Evolutionary conservation across 2,329 filamentous ascomycete genomes (phyloP), one percentile per base, ranked within the genome.

Genomic region (Apiospora rasikravindrae): DNA sequence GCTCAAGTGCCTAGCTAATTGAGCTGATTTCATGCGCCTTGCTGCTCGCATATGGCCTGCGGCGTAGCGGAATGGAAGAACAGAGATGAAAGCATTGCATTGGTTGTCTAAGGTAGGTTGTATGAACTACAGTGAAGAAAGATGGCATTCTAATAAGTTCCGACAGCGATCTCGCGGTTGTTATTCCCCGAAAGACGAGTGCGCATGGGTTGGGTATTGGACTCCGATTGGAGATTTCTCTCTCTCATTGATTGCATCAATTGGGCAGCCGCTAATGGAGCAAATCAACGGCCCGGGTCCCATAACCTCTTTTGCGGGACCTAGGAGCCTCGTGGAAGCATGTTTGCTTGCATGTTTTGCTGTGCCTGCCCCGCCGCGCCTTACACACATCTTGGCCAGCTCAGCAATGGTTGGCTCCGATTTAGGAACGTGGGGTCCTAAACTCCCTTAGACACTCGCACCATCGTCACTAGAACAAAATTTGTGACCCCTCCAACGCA

Each of bases 351-450:
- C 37, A 64, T 64, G 33, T 29, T 29, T 61, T 37, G 53, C 53
- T 37, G 53, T 37, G 29, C 51, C 51, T 57, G 53, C 53, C 53
- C 53, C 57, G 29, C 57, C 33, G 33, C 22, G 57, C 33, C 53
- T 64, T 33, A 7, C 53, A 37, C 7, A 51, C 53, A 37, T 19
- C 29, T 64, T 64, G 11, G 29, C 57, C 19, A 64, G 22, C 22
- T 40, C 57, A 64, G 57, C 57, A 64, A 40, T 64, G 57, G 57
- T 64, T 64, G 74, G 74, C 78, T 82, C 81, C 81, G 82, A 82
- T 83, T 73, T 77, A 83, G 81, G 82, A 83, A 83, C 81, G 81
- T 83, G 82, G 81, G 78, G 78, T 78, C 57, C 57, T 37, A 33
- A 40, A 64, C 2, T 40, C 29, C 6, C 29, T 74, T 51, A 73